Evolutionary conservation across 1,284 basidiomycete species (phyloP).

Genomic region (Cutaneotrichosporon curvatum): DNA sequence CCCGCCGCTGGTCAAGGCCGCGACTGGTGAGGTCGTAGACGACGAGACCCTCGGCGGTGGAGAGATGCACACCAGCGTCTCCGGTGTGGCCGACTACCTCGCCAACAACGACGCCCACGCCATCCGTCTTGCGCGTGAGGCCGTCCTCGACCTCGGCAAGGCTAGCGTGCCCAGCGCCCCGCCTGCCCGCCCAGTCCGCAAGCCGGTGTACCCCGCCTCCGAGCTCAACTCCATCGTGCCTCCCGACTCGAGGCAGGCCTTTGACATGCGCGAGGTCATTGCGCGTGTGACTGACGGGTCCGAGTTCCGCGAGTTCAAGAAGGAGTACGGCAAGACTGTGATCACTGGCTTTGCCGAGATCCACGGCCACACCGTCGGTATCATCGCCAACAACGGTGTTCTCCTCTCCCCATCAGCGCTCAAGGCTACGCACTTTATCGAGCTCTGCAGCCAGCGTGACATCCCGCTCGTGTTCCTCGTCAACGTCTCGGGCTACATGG

Average conservation of each 20-base stretch:
- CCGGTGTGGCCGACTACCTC: constrained; percentile 88
- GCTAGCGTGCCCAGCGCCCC: constrained; percentile 7
- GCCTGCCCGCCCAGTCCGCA: constrained; percentile 10
- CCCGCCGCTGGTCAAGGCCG: constrained; percentile 89
- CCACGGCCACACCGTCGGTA: constrained; percentile 76
- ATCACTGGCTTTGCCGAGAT: constrained; percentile 88
- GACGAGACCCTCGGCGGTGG: constrained; percentile 77
- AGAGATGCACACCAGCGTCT: constrained; percentile 87
- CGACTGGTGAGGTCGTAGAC: constrained; percentile 86
- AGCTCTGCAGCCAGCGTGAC: constrained; percentile 82
- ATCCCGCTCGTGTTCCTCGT: constrained; percentile 89
- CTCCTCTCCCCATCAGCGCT: constrained; percentile 86
- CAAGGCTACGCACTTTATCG: constrained; percentile 91
- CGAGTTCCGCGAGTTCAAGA: constrained; percentile 90
- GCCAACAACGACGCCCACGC: constrained; percentile 84
- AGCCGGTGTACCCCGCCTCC: constrained; percentile 68
- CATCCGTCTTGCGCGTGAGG: constrained; percentile 70
- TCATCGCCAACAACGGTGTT: constrained; percentile 90
- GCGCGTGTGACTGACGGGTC: constrained; percentile 85
- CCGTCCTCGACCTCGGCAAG: constrained; percentile 69
- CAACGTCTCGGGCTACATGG: constrained; percentile 89
- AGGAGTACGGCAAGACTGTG: constrained; percentile 83
- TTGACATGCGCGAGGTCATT: constrained; percentile 91
- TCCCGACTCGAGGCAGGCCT: constrained; percentile 74
- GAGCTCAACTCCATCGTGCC: constrained; percentile 89